phyloP scores from a whole-genome alignment of 305 asterid species.

The Fraxinus floribunda region DNA sequence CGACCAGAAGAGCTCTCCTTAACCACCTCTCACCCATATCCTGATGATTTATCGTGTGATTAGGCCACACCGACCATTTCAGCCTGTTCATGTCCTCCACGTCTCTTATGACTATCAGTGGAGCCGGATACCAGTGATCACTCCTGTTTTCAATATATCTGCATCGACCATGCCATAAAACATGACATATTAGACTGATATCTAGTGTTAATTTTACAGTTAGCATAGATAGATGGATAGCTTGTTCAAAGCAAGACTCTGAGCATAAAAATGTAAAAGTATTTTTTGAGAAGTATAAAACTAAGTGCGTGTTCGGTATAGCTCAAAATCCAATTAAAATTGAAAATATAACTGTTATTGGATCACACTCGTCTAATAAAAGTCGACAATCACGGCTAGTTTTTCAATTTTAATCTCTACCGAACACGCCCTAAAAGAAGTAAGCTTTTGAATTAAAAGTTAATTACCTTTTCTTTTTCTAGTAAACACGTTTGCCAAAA shows the following conservation, averaged over 20 bases:
- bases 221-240: background rate
- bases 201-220: background rate
- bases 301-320: no score
- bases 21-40: constrained; percentile 84
- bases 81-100: constrained; percentile 77
- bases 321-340: no score
- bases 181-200: background rate
- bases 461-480: no score
- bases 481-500: background rate
- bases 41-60: constrained; percentile 70
- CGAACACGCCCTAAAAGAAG: background rate
- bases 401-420: no score
- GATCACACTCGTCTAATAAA: no score
- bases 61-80: constrained; percentile 69
- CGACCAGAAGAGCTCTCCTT: constrained; percentile 64
- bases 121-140: constrained; percentile 74
- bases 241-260: background rate
- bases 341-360: no score
- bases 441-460: background rate
- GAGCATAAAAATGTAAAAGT: background rate
- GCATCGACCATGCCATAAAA: constrained; percentile 11
- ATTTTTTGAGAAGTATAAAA: background rate
- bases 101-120: constrained; percentile 68
- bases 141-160: constrained; percentile 62
- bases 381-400: no score